Percentiles rank a stretch among this genome's conserved stretches.
These are phyloP conservation scores for Tricholoma flavovirens DNA, from an alignment of 768 basidiomycete species.

Conservation along the genomic window DNA sequence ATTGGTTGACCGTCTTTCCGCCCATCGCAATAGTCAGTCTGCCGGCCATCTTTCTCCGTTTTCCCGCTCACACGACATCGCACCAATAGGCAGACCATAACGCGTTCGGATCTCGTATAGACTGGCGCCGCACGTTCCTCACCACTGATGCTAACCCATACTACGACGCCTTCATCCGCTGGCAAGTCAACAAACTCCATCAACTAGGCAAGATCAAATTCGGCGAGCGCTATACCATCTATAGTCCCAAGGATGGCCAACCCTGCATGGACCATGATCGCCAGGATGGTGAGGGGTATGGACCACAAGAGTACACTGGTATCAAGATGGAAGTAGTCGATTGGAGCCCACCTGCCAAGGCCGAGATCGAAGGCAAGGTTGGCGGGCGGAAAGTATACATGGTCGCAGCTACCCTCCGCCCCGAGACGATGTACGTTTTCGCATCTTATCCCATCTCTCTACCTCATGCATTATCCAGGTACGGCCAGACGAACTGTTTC, in stretches of 20 bases:
- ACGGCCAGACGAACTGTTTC: constrained; percentile 98
- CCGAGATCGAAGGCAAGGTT: constrained; percentile 57
- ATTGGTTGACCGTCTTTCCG: constrained; percentile 94
- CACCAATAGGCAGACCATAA: constrained; percentile 56
- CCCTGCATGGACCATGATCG: constrained; percentile 99
- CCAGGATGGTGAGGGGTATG: constrained; percentile 87
- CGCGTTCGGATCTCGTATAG: constrained; percentile 88
- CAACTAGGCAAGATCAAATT: constrained; percentile 91
- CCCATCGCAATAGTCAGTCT: constrained; percentile 79
- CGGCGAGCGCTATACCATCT: constrained; percentile 96
- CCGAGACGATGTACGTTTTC: constrained; percentile 84
- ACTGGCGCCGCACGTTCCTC: constrained; percentile 93
- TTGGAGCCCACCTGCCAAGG: constrained; percentile 71
- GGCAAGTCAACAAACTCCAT: constrained; percentile 95
- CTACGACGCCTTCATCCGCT: constrained; percentile 94
- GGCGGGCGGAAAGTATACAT: constrained; percentile 81
- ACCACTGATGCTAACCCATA: constrained; percentile 96
- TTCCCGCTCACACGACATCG: neutral
- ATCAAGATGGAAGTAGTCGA: constrained; percentile 91
- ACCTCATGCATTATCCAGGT: constrained; percentile 42
- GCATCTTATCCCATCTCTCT: constrained; percentile 4
- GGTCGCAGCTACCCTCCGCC: constrained; percentile 93
- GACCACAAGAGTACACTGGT: constrained; percentile 92
- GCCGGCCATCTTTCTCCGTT: neutral
- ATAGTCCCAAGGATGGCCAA: constrained; percentile 97